A percentile compares a stretch with the other conserved stretches of the same genome.
These are phyloP conservation scores for Coemansia sp. DNA, from an alignment of 192 early-diverging fungal genomes.

Conservation along the genomic window DNA sequence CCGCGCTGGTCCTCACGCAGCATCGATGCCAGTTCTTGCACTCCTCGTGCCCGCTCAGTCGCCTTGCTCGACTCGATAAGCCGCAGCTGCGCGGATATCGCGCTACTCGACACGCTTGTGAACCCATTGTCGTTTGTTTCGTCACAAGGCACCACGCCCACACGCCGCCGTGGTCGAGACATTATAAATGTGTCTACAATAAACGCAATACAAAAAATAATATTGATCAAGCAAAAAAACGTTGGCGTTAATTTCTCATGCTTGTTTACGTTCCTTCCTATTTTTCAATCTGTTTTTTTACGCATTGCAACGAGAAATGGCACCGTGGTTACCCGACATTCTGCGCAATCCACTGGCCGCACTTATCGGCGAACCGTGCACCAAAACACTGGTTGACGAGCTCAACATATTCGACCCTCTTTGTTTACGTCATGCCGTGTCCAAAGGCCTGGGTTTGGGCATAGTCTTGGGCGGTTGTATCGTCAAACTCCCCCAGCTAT, in stretches of 20 bases:
- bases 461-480: slow-evolving; percentile 91
- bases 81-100: slow-evolving; percentile 26
- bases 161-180: slow-evolving; percentile 22
- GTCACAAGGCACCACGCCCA: slow-evolving; percentile 32
- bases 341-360: slow-evolving; percentile 62
- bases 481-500: slow-evolving; percentile 93
- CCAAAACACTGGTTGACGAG: slow-evolving; percentile 66
- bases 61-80: slow-evolving; percentile 48
- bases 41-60: slow-evolving; percentile 34
- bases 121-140: slow-evolving; percentile 10
- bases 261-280: background rate
- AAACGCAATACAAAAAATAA: background rate
- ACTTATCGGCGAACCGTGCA: slow-evolving; percentile 82
- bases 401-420: slow-evolving; percentile 65
- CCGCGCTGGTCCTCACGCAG: slow-evolving; percentile 34
- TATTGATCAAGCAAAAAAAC: background rate
- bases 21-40: slow-evolving; percentile 38
- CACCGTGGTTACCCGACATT: slow-evolving; percentile 57
- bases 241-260: background rate
- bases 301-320: background rate
- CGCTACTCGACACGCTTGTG: background rate
- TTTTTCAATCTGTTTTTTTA: background rate
- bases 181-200: background rate
- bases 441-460: slow-evolving; percentile 90
- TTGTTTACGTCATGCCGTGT: slow-evolving; percentile 80